Conservation (phyloP, 2,329 filamentous ascomycete species). For the Tolypocladium inflatum region DNA sequence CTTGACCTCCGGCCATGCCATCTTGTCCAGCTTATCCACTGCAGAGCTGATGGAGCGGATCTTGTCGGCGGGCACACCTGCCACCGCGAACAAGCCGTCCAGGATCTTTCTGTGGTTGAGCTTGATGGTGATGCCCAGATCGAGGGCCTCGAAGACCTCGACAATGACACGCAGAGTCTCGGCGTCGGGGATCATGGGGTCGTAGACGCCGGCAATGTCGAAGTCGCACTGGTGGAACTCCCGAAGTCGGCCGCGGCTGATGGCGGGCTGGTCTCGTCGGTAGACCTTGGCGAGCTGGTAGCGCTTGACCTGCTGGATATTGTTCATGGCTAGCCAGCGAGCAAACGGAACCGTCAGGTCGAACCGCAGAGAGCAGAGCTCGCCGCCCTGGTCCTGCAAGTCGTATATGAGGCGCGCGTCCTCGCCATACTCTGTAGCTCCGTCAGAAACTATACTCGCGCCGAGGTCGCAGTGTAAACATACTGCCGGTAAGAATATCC, state of each 20-base stretch:
- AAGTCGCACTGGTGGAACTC: slow-evolving; percentile 98
- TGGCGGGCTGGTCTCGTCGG: slow-evolving; percentile 41
- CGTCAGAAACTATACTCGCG: neutral
- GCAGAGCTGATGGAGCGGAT: slow-evolving; percentile 84
- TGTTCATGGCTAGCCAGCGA: slow-evolving; percentile 88
- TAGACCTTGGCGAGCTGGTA: slow-evolving; percentile 91
- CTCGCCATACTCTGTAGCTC: slow-evolving; percentile 61
- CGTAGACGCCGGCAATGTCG: slow-evolving; percentile 82
- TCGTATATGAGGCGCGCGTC: slow-evolving; percentile 91
- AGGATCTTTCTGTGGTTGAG: slow-evolving; percentile 92
- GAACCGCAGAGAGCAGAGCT: slow-evolving; percentile 66
- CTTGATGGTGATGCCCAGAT: slow-evolving; percentile 73
- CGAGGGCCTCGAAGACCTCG: slow-evolving; percentile 76
- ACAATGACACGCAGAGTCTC: slow-evolving; percentile 78
- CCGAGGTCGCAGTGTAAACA: neutral
- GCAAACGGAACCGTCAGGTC: slow-evolving; percentile 87
- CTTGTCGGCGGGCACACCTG: slow-evolving; percentile 79
- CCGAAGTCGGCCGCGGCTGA: slow-evolving; percentile 86
- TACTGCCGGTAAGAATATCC: slow-evolving; percentile 54
- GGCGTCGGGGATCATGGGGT: slow-evolving; percentile 85
- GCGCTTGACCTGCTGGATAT: slow-evolving; percentile 76
- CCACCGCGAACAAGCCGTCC: slow-evolving; percentile 85
- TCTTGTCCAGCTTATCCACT: slow-evolving; percentile 93
- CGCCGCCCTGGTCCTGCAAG: slow-evolving; percentile 76
- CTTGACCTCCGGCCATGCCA: slow-evolving; percentile 80